Conservation (phyloP, 108 stramenopile genomes). For the Nitzschia putrida region DNA sequence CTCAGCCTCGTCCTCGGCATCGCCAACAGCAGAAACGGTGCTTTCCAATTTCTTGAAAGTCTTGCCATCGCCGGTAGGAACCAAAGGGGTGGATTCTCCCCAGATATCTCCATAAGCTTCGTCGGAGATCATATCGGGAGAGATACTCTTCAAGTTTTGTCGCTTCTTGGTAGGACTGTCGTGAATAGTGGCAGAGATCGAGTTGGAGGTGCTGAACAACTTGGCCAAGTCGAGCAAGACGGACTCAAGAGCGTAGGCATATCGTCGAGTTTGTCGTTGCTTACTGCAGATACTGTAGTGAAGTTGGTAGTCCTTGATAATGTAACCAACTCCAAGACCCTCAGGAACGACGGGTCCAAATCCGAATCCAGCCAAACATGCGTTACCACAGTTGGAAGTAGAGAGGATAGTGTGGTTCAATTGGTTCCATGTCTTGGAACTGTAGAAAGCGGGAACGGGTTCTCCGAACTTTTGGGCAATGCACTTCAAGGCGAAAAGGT, state of each 20-base stretch:
- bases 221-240: slow-evolving; percentile 29
- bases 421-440: slow-evolving; percentile 59
- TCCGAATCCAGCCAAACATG: slow-evolving; percentile 78
- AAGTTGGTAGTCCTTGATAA: slow-evolving; percentile 77
- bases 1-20: not conserved
- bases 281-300: slow-evolving; percentile 77
- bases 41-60: not conserved
- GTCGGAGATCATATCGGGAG: slow-evolving; percentile 6
- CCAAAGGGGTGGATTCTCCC: slow-evolving; percentile 24
- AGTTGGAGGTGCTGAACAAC: slow-evolving; percentile 2
- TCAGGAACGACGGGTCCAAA: slow-evolving; percentile 83
- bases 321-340: slow-evolving; percentile 85
- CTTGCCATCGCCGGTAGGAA: not conserved
- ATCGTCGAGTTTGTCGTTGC: slow-evolving; percentile 81
- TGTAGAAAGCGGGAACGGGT: slow-evolving; percentile 70
- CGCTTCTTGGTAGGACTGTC: not conserved
- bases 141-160: slow-evolving; percentile 12
- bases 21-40: not conserved
- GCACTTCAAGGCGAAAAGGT: slow-evolving; percentile 80
- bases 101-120: slow-evolving; percentile 41
- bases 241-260: slow-evolving; percentile 55
- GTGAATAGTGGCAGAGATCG: not conserved
- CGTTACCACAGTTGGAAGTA: slow-evolving; percentile 89
- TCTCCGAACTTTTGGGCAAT: slow-evolving; percentile 69
- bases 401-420: slow-evolving; percentile 84